Evolutionary conservation across 2,329 filamentous ascomycete genomes (phyloP).

Genomic region (Ramichloridium luteum): DNA sequence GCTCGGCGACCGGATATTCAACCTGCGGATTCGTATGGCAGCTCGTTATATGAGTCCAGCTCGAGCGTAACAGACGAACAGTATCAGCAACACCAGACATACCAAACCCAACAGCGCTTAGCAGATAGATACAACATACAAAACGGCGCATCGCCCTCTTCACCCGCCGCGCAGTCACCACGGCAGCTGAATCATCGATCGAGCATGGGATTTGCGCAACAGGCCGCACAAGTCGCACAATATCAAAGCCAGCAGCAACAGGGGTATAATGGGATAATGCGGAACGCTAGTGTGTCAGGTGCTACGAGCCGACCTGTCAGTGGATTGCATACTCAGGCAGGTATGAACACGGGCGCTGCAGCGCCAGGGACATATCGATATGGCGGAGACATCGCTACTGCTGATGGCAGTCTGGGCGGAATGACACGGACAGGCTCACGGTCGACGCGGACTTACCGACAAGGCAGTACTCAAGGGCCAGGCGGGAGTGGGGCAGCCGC

Average conservation of each 20-base stretch:
- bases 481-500: not conserved
- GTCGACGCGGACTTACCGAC: no score
- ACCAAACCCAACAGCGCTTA: no score
- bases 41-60: not conserved
- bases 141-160: not conserved
- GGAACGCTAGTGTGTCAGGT: slow-evolving; percentile 21
- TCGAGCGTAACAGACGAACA: no score
- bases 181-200: slow-evolving; percentile 29
- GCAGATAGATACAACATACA: not conserved
- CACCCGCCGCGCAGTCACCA: slow-evolving; percentile 3
- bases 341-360: slow-evolving; percentile 34
- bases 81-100: no score
- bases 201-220: slow-evolving; percentile 32
- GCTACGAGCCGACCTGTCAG: slow-evolving; percentile 29
- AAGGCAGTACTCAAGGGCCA: slow-evolving; percentile 25
- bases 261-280: slow-evolving; percentile 13
- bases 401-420: slow-evolving; percentile 32
- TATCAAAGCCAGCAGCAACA: slow-evolving; percentile 13
- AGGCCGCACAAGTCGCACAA: slow-evolving; percentile 28
- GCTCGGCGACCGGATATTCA: not conserved
- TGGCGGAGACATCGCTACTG: slow-evolving; percentile 30
- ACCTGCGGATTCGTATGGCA: not conserved
- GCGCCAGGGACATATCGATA: slow-evolving; percentile 34
- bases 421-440: slow-evolving; percentile 52
- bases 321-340: slow-evolving; percentile 37